Percentiles rank a stretch among this genome's conserved stretches.
phyloP scores from a whole-genome alignment of 2,329 filamentous ascomycete genomes.

The Chrysoporthe deuterocubensis region DNA sequence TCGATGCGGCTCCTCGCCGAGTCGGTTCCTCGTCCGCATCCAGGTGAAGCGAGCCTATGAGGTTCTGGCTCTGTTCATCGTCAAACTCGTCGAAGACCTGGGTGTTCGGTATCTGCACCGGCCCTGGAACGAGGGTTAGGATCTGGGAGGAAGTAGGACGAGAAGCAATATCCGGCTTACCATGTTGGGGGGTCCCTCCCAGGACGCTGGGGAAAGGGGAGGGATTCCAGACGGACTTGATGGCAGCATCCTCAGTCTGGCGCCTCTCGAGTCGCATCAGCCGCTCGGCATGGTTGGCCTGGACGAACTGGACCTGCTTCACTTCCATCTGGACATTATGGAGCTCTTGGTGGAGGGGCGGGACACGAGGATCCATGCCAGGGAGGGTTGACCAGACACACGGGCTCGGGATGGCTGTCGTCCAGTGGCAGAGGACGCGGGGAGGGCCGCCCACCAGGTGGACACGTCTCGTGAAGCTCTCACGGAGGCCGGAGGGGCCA shows the following conservation, averaged over 20 bases:
- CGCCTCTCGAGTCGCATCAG: constrained; percentile 66
- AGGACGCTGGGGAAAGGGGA: constrained; percentile 90
- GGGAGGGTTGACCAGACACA: not conserved
- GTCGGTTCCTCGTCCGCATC: constrained; percentile 87
- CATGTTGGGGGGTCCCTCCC: constrained; percentile 83
- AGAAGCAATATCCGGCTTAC: constrained; percentile 54
- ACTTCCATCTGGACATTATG: constrained; percentile 73
- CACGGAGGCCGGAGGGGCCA: constrained; percentile 2
- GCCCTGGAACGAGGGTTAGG: constrained; percentile 56
- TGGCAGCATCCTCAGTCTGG: constrained; percentile 67
- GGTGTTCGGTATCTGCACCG: constrained; percentile 75
- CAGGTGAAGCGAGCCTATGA: constrained; percentile 80
- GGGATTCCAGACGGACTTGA: constrained; percentile 84
- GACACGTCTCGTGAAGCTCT: constrained; percentile 5
- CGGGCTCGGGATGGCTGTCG: constrained; percentile 14
- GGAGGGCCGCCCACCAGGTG: constrained; percentile 24
- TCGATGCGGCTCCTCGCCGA: constrained; percentile 82
- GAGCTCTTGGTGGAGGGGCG: constrained; percentile 65
- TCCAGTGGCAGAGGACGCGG: constrained; percentile 7
- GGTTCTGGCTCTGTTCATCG: constrained; percentile 74
- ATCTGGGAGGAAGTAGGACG: not conserved
- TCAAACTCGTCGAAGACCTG: constrained; percentile 92
- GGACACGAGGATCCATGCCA: constrained; percentile 68
- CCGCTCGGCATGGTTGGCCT: constrained; percentile 65
- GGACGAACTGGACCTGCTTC: constrained; percentile 67